Conservation (phyloP, 2,329 filamentous ascomycete genomes). For the Thyridium curvatum region DNA sequence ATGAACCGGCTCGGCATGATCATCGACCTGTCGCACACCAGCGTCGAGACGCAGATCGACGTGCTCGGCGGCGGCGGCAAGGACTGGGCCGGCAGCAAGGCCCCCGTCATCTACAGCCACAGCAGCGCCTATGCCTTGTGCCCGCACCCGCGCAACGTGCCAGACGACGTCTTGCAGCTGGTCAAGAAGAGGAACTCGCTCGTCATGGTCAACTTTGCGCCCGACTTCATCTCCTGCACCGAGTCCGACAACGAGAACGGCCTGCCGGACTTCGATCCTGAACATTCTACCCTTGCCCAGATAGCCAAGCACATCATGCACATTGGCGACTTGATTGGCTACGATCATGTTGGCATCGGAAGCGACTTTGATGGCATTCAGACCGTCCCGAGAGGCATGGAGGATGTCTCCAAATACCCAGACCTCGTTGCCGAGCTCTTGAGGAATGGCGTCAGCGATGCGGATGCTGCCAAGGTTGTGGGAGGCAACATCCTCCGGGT, state of each 20-base stretch:
- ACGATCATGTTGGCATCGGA: conserved; percentile 80
- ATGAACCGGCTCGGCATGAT: conserved; percentile 96
- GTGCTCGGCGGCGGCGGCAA: conserved; percentile 57
- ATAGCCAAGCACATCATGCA: conserved; percentile 77
- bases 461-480: conserved; percentile 67
- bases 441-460: conserved; percentile 64
- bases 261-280: conserved; percentile 60
- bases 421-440: conserved; percentile 71
- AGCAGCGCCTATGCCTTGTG: conserved; percentile 76
- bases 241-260: conserved; percentile 52
- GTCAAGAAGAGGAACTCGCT: conserved; percentile 68
- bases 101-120: conserved; percentile 85
- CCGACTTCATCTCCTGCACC: conserved; percentile 76
- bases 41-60: conserved; percentile 77
- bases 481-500: conserved; percentile 80
- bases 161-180: conserved; percentile 72
- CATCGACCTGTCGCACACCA: conserved; percentile 77
- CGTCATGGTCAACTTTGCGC: conserved; percentile 88
- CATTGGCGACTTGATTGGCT: conserved; percentile 78
- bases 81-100: conserved; percentile 65
- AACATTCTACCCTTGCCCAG: conserved; percentile 67
- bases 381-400: conserved; percentile 63
- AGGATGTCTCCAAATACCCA: conserved; percentile 81
- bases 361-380: conserved; percentile 83
- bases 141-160: conserved; percentile 85